Evolutionary conservation across 306 rosid species (phyloP).

Genomic region (Lathyrus tuberosus): DNA sequence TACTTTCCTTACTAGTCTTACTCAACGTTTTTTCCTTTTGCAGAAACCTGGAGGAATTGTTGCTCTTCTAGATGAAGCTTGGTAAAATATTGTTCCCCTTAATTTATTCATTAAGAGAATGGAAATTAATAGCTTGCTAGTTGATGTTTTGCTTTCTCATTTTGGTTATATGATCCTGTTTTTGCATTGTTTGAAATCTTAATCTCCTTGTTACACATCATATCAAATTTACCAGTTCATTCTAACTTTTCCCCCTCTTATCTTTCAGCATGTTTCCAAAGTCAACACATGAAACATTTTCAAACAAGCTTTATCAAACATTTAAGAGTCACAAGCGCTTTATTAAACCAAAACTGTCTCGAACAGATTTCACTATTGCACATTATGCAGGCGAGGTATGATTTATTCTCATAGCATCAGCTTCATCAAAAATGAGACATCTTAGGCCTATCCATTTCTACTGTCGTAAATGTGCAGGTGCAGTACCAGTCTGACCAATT

Average conservation of each 20-base stretch:
- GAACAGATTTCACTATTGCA: slow-evolving; percentile 81
- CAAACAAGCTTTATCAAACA: slow-evolving; percentile 98
- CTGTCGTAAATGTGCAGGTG: slow-evolving; percentile 65
- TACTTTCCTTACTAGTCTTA: slow-evolving; percentile 28
- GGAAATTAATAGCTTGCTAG: slow-evolving; percentile 13
- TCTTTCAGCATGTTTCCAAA: slow-evolving; percentile 98
- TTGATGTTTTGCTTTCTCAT: slow-evolving; percentile 35
- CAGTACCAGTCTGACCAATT: slow-evolving; percentile 88
- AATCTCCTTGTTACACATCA: slow-evolving; percentile 20
- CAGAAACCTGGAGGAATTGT: slow-evolving; percentile 99
- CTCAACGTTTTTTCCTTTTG: slow-evolving; percentile 31
- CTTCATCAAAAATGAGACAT: slow-evolving; percentile 33
- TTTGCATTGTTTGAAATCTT: slow-evolving; percentile 33
- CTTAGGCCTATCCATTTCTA: slow-evolving; percentile 34
- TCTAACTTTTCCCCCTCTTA: slow-evolving; percentile 32
- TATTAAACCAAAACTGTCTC: slow-evolving; percentile 94
- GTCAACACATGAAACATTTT: slow-evolving; percentile 97
- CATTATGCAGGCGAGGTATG: slow-evolving; percentile 99
- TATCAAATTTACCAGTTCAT: slow-evolving; percentile 33
- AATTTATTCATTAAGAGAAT: slow-evolving; percentile 27
- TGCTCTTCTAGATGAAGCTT: slow-evolving; percentile 99
- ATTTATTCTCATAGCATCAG: slow-evolving; percentile 27
- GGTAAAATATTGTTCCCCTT: slow-evolving; percentile 57
- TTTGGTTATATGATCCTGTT: slow-evolving; percentile 30
- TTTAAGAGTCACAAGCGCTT: slow-evolving; percentile 91